Conservation (phyloP, 306 rosid species). For the Vicia faba region DNA sequence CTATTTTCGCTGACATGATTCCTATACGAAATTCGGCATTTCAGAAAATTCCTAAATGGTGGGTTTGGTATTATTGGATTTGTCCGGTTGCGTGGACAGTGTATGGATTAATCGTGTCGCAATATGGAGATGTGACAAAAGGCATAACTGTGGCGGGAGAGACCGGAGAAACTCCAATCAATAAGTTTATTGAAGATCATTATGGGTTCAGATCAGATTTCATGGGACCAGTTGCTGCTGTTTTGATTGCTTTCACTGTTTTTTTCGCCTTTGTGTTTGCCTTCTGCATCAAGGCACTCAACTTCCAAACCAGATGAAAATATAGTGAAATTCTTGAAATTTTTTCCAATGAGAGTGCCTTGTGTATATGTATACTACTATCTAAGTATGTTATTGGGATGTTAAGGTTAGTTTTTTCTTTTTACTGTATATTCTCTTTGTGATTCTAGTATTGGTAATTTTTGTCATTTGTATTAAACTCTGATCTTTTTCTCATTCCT, state of each 20-base stretch:
- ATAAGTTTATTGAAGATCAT: constrained; percentile 47
- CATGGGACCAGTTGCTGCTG: constrained; percentile 82
- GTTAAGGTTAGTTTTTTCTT: too few species aligned
- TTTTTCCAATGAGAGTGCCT: not conserved
- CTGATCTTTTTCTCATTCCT: too few species aligned
- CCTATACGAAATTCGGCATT: constrained; percentile 31
- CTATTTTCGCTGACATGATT: constrained; percentile 23
- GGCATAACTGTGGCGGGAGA: constrained; percentile 57
- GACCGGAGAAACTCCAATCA: constrained; percentile 19
- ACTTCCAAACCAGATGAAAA: constrained; percentile 78
- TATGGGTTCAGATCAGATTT: constrained; percentile 68
- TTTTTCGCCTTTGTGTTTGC: constrained; percentile 89
- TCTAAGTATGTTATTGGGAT: too few species aligned
- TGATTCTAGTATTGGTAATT: too few species aligned
- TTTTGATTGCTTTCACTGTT: constrained; percentile 65
- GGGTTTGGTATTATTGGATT: constrained; percentile 96
- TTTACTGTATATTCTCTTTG: too few species aligned
- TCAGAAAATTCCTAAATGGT: constrained; percentile 98
- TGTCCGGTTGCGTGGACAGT: constrained; percentile 98
- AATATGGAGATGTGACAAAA: constrained; percentile 63
- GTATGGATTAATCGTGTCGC: constrained; percentile 90
- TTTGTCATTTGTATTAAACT: too few species aligned
- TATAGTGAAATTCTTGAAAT: not conserved
- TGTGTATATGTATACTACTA: not conserved
- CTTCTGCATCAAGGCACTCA: constrained; percentile 63